Evolutionary conservation across 1,139 yeast species (phyloP).

Genomic region (Saccharomyces pastorianus): DNA sequence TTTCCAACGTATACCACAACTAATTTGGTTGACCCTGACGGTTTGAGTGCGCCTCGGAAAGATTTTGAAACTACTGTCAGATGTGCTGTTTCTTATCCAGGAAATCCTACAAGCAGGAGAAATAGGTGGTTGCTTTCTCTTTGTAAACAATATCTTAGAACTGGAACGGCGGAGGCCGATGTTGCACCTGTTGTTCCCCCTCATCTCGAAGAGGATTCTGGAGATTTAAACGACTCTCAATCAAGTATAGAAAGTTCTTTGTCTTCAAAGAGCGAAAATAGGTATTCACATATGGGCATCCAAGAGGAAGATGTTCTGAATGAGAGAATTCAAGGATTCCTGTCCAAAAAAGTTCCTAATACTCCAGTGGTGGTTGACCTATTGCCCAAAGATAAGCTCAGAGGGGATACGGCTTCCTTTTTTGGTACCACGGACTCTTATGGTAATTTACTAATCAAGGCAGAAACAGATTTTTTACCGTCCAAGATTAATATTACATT

Average conservation of each 20-base stretch:
- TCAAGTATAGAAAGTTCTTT: background rate
- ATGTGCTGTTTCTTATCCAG: constrained; percentile 70
- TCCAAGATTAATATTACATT: constrained; percentile 33
- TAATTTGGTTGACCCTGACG: constrained; percentile 28
- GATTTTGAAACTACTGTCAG: constrained; percentile 51
- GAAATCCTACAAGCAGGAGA: constrained; percentile 54
- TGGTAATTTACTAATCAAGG: constrained; percentile 49
- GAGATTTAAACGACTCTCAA: constrained; percentile 4
- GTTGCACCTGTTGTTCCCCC: background rate
- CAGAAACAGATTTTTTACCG: constrained; percentile 50
- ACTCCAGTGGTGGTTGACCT: constrained; percentile 42
- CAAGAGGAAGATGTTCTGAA: constrained; percentile 35
- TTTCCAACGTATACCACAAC: constrained; percentile 61
- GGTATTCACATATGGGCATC: constrained; percentile 4
- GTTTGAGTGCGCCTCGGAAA: background rate
- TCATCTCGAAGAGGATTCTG: constrained; percentile 20
- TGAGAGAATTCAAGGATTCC: constrained; percentile 51
- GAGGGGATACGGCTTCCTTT: constrained; percentile 26
- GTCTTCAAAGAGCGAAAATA: constrained; percentile 2
- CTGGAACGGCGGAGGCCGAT: constrained; percentile 22
- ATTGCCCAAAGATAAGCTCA: constrained; percentile 39
- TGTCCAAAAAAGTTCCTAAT: constrained; percentile 50
- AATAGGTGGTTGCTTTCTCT: constrained; percentile 60
- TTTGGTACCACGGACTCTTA: constrained; percentile 44
- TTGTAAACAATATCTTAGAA: constrained; percentile 60